These are phyloP conservation scores for Mucor piriformis DNA, from an alignment of 371 early-diverging fungal genomes.

Conservation along the genomic window DNA sequence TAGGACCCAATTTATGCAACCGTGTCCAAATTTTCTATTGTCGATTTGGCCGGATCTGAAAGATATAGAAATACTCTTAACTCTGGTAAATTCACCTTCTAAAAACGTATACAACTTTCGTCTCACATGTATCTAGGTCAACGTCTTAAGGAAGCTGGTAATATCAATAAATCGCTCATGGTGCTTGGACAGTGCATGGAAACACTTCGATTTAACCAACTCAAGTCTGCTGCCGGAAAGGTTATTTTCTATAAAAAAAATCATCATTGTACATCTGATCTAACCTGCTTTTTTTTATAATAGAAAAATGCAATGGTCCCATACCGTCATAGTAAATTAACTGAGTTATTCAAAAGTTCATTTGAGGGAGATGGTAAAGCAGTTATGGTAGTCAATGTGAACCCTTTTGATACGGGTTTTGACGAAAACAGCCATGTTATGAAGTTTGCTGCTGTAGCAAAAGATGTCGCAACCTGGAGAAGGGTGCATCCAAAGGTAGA, in stretches of 20 bases:
- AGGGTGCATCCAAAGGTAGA: slow-evolving; percentile 49
- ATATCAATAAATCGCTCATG: slow-evolving; percentile 93
- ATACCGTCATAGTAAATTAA: slow-evolving; percentile 72
- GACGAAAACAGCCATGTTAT: slow-evolving; percentile 67
- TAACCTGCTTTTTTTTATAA: too few relatives aligned
- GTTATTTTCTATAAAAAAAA: too few relatives aligned
- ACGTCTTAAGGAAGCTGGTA: slow-evolving; percentile 88
- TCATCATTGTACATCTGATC: not conserved
- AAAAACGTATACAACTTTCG: slow-evolving; percentile 83
- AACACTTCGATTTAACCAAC: slow-evolving; percentile 61
- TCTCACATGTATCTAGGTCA: slow-evolving; percentile 51
- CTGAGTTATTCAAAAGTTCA: slow-evolving; percentile 69
- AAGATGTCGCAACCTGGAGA: slow-evolving; percentile 58
- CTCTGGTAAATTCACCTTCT: slow-evolving; percentile 60
- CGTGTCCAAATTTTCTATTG: slow-evolving; percentile 74
- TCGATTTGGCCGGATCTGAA: slow-evolving; percentile 98
- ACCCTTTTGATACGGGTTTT: slow-evolving; percentile 68
- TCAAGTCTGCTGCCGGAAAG: slow-evolving; percentile 41
- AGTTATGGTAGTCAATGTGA: slow-evolving; percentile 71
- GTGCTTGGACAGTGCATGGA: slow-evolving; percentile 92
- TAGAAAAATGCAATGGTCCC: slow-evolving; percentile 63
- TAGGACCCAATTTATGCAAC: slow-evolving; percentile 44
- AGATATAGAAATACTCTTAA: slow-evolving; percentile 81
- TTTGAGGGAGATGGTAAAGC: slow-evolving; percentile 72
- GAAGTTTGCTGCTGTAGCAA: slow-evolving; percentile 72